Evolutionary conservation across 345 rosid species (phyloP).

Genomic region (Chamaenerion angustifolium): DNA sequence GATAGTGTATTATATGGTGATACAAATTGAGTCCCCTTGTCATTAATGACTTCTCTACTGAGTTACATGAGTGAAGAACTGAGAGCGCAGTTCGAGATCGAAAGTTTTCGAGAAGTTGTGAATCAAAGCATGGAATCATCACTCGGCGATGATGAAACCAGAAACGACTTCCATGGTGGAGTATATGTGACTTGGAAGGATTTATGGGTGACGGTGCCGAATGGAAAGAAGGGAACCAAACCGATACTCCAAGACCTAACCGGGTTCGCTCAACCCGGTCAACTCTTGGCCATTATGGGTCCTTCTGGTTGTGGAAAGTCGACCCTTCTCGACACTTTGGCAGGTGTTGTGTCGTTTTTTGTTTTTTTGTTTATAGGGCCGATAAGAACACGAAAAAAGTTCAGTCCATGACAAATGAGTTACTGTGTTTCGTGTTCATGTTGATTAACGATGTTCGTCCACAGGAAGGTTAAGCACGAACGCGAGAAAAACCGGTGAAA

Average conservation of each 20-base stretch:
- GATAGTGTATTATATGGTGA: too few relatives aligned
- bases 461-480: slow-evolving; percentile 33
- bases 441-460: neutral
- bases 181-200: slow-evolving; percentile 30
- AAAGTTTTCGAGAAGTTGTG: neutral
- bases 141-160: neutral
- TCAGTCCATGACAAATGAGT: neutral
- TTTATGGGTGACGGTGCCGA: slow-evolving; percentile 21
- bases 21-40: too few relatives aligned
- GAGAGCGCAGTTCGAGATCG: too few relatives aligned
- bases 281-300: slow-evolving; percentile 45
- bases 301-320: slow-evolving; percentile 53
- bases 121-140: neutral
- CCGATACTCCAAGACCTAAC: slow-evolving; percentile 26
- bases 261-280: slow-evolving; percentile 36
- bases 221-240: slow-evolving; percentile 11
- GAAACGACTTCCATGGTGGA: slow-evolving; percentile 3
- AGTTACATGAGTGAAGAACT: too few relatives aligned
- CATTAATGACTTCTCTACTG: too few relatives aligned
- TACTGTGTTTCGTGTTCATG: neutral
- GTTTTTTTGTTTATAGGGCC: too few relatives aligned
- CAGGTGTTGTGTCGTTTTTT: too few relatives aligned
- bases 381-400: too few relatives aligned
- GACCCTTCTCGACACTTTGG: slow-evolving; percentile 22
- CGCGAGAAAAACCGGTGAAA: slow-evolving; percentile 25